These are phyloP conservation scores for Candida andamanensis DNA, from an alignment of 805 yeast species.

Conservation along the genomic window DNA sequence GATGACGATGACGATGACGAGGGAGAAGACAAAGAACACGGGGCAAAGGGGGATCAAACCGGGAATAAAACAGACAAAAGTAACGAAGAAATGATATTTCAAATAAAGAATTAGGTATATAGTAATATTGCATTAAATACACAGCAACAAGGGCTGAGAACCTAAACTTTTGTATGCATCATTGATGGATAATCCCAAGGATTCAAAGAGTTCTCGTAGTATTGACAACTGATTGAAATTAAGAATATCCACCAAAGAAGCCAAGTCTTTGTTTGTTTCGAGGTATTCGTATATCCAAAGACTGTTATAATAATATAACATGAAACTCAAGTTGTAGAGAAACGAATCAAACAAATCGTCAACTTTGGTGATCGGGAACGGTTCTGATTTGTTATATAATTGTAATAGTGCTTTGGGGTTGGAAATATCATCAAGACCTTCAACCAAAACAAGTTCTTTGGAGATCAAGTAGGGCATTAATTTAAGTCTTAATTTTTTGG, in stretches of 20 bases:
- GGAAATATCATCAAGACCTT: slow-evolving; percentile 4
- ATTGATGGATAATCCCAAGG: no score
- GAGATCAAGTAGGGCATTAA: slow-evolving; percentile 4
- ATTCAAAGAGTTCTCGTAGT: slow-evolving; percentile 1
- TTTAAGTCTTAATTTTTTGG: slow-evolving; percentile 7
- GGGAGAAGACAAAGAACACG: slow-evolving; percentile 12
- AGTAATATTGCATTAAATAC: no score
- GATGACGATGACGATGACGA: slow-evolving; percentile 29
- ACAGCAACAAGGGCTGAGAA: no score
- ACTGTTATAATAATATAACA: slow-evolving; percentile 18
- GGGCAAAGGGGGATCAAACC: slow-evolving; percentile 5
- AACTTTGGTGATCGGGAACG: slow-evolving; percentile 17
- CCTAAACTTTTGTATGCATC: no score
- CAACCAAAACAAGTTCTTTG: slow-evolving; percentile 1
- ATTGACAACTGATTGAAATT: slow-evolving; percentile 13
- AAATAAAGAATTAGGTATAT: slow-evolving; percentile 10
- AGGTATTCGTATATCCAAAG: slow-evolving; percentile 12
- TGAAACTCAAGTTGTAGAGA: slow-evolving; percentile 27
- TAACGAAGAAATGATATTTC: slow-evolving; percentile 21
- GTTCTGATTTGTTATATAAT: slow-evolving; percentile 3
- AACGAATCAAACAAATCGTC: slow-evolving; percentile 41
- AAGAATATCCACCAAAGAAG: slow-evolving; percentile 18
- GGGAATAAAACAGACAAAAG: slow-evolving; percentile 12
- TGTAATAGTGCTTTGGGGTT: slow-evolving; percentile 1
- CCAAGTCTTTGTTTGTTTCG: slow-evolving; percentile 16